phyloP scores from a whole-genome alignment of 495 filamentous ascomycete genomes.

The Aspergillus ellipticus region DNA sequence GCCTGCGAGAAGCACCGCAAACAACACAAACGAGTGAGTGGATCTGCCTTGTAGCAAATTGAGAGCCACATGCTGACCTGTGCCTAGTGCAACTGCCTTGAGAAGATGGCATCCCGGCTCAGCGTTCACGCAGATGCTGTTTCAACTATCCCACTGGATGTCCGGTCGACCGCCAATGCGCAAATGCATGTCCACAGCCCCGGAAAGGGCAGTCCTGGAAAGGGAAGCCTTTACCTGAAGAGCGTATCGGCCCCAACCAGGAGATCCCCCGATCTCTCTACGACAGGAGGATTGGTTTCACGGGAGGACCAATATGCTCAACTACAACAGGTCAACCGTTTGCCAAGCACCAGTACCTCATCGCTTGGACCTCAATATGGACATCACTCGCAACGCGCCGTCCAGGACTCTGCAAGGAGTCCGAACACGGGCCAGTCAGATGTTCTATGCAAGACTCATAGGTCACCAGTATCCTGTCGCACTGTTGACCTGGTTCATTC shows the following conservation, averaged over 20 bases:
- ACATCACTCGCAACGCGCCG: background rate
- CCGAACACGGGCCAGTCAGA: constrained; percentile 3
- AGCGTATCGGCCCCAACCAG: background rate
- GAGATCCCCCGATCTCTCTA: background rate
- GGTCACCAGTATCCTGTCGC: background rate
- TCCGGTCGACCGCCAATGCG: constrained; percentile 3
- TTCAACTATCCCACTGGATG: background rate
- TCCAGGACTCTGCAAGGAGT: background rate
- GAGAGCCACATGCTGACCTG: constrained; percentile 15
- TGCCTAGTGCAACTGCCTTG: constrained; percentile 43
- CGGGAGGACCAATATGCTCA: background rate
- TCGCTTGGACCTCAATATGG: background rate
- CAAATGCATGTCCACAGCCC: background rate
- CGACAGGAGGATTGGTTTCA: background rate
- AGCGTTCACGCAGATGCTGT: constrained; percentile 18
- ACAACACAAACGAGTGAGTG: constrained; percentile 45
- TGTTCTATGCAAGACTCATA: background rate
- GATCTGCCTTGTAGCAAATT: background rate
- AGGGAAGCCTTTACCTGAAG: too few species aligned
- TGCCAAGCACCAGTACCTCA: background rate
- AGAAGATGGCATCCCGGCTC: constrained; percentile 31
- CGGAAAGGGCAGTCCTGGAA: background rate
- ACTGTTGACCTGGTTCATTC: background rate
- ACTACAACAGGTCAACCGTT: background rate
- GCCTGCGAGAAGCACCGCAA: constrained; percentile 48